These are phyloP conservation scores for Phytophthora cryptogea DNA, from an alignment of 352 stramenopile species.

Conservation along the genomic window DNA sequence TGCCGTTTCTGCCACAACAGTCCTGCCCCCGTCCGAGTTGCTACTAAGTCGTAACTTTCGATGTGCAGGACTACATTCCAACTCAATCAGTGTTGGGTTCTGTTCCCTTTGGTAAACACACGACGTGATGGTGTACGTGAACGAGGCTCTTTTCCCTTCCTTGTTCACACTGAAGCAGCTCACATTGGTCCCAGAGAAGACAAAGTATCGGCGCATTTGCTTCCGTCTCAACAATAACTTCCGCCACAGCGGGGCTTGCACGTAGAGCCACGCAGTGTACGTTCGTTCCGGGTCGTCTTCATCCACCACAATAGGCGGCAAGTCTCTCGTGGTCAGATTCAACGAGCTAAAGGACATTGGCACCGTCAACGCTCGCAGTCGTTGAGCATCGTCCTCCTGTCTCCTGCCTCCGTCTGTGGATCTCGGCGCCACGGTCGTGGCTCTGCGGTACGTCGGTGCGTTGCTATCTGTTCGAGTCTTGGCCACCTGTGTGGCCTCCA, in stretches of 20 bases:
- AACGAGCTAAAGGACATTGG: slow-evolving; percentile 4
- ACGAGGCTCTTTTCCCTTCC: slow-evolving; percentile 43
- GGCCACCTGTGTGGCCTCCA: slow-evolving; percentile 42
- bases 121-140: slow-evolving; percentile 30
- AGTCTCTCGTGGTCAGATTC: slow-evolving; percentile 1
- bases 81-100: slow-evolving; percentile 13
- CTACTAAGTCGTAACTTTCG: slow-evolving; percentile 28
- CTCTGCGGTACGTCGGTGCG: slow-evolving; percentile 6
- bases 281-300: slow-evolving; percentile 28
- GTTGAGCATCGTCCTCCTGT: slow-evolving; percentile 13
- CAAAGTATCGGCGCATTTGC: slow-evolving; percentile 38
- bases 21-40: slow-evolving; percentile 7
- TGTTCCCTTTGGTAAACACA: slow-evolving; percentile 26
- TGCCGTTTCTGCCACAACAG: slow-evolving; percentile 19
- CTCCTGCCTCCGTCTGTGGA: slow-evolving; percentile 7
- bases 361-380: slow-evolving; percentile 30
- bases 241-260: slow-evolving; percentile 46
- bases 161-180: slow-evolving; percentile 64
- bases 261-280: slow-evolving; percentile 40
- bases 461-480: slow-evolving; percentile 15
- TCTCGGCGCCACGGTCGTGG: slow-evolving; percentile 10
- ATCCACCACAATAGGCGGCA: slow-evolving; percentile 21
- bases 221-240: slow-evolving; percentile 23
- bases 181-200: slow-evolving; percentile 42
- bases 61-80: slow-evolving; percentile 19